phyloP scores from a whole-genome alignment of 805 yeast species.

The Yarrowia yakushimensis region DNA sequence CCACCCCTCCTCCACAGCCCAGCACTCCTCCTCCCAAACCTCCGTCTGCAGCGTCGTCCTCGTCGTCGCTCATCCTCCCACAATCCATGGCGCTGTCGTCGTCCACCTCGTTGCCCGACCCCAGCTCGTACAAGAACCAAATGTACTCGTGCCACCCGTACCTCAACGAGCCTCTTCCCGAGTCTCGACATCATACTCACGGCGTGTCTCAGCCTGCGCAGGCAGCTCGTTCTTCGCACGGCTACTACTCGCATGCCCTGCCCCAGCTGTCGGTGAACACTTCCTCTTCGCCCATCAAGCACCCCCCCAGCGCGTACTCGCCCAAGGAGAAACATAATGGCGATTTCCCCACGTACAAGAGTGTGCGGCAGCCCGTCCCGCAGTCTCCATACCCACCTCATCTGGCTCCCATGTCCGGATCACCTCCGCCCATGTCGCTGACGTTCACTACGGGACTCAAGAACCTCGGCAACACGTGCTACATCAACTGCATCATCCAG shows the following conservation, averaged over 20 bases:
- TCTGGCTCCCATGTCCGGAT: constrained; percentile 12
- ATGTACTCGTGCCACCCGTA: constrained; percentile 18
- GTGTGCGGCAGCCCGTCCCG: background rate
- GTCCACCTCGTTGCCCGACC: background rate
- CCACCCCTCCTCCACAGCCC: background rate
- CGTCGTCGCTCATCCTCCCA: background rate
- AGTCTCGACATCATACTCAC: constrained; percentile 12
- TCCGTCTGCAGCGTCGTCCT: background rate
- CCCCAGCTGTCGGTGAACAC: constrained; percentile 15
- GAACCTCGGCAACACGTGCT: constrained; percentile 88
- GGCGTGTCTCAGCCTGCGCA: constrained; percentile 21
- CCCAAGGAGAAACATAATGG: constrained; percentile 3
- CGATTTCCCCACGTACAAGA: constrained; percentile 6
- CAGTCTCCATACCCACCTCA: constrained; percentile 19
- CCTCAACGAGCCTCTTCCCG: constrained; percentile 21
- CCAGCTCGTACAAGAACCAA: background rate
- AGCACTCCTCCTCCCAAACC: background rate
- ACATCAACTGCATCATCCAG: constrained; percentile 88
- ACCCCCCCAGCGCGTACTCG: constrained; percentile 19
- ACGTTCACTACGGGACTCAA: constrained; percentile 64
- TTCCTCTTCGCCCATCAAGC: constrained; percentile 16
- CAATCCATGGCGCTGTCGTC: background rate
- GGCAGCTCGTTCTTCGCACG: constrained; percentile 3
- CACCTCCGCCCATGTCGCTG: constrained; percentile 26
- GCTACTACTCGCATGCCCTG: constrained; percentile 18